Evolutionary conservation across 306 rosid species (phyloP).

Genomic region (Boehmeria nivea): DNA sequence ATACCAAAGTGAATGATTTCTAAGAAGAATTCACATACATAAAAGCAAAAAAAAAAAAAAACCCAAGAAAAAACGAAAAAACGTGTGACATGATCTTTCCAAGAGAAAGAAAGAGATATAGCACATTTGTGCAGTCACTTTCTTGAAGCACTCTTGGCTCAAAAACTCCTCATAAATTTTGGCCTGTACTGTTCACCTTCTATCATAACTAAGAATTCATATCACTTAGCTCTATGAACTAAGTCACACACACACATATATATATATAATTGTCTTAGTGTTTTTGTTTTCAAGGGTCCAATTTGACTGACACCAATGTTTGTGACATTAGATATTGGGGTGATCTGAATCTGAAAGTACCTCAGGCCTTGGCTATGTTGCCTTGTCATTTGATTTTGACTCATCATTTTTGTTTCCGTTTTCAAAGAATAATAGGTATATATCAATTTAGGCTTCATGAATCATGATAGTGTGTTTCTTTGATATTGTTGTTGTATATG

Average conservation of each 20-base stretch:
- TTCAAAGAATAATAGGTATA: no score
- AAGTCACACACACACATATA: neutral
- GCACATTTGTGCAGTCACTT: conserved; percentile 5
- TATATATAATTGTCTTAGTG: neutral
- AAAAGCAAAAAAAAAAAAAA: neutral
- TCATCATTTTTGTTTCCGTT: no score
- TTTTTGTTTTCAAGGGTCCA: neutral
- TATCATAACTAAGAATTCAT: neutral
- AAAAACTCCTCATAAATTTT: neutral
- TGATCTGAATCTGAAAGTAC: neutral
- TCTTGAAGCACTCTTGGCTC: neutral
- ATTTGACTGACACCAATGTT: neutral
- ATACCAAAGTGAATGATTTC: conserved; percentile 17
- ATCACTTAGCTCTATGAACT: neutral
- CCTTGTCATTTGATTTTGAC: no score
- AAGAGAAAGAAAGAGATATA: neutral
- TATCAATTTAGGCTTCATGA: no score
- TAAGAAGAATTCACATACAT: conserved; percentile 14
- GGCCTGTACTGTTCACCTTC: neutral
- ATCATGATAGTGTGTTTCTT: no score
- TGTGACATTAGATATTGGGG: neutral
- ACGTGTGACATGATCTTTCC: neutral
- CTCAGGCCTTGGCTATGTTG: neutral
- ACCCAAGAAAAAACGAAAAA: no score
- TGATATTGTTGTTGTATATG: no score